Percentiles rank a stretch among this genome's conserved stretches.
phyloP scores from a whole-genome alignment of 2,329 filamentous ascomycete species.

The Verticillium nonalfalfae region DNA sequence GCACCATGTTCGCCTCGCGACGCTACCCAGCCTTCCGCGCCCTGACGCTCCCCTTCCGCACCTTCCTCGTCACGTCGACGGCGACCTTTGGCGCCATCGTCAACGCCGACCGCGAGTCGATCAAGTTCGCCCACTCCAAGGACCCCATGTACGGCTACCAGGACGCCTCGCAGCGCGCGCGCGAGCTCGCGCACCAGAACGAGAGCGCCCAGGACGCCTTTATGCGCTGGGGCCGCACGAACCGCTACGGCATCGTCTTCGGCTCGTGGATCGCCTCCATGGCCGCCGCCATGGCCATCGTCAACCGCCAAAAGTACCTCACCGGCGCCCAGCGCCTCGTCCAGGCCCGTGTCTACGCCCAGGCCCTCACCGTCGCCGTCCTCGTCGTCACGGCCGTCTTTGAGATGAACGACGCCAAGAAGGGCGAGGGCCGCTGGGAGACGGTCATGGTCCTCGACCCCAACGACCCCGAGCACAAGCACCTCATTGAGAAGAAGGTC shows the following conservation, averaged over 20 bases:
- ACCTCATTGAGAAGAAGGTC: constrained; percentile 78
- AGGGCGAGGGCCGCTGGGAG: constrained; percentile 74
- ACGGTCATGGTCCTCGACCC: constrained; percentile 76
- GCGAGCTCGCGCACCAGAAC: constrained; percentile 47
- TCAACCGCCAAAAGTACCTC: constrained; percentile 71
- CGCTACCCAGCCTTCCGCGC: constrained; percentile 73
- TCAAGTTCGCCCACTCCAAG: constrained; percentile 59
- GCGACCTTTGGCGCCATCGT: constrained; percentile 86
- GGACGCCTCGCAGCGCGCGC: constrained; percentile 53
- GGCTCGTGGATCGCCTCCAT: constrained; percentile 77
- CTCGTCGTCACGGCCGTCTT: constrained; percentile 77
- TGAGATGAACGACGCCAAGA: constrained; percentile 71
- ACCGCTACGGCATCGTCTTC: constrained; percentile 84
- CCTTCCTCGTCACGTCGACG: constrained; percentile 79
- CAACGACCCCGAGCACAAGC: constrained; percentile 75
- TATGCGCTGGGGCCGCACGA: constrained; percentile 67
- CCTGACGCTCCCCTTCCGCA: constrained; percentile 82
- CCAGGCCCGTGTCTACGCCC: constrained; percentile 90
- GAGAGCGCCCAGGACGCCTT: constrained; percentile 54
- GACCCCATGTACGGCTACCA: constrained; percentile 64
- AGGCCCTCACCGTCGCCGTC: constrained; percentile 80
- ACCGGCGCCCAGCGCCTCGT: constrained; percentile 80
- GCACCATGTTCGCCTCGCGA: constrained; percentile 59
- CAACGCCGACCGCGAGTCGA: constrained; percentile 66
- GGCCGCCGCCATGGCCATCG: constrained; percentile 65